A percentile compares a stretch with the other conserved stretches of the same genome.
These are phyloP conservation scores for Saccharomyces hybrid DNA, from an alignment of 1,139 yeast genomes.

Conservation along the genomic window DNA sequence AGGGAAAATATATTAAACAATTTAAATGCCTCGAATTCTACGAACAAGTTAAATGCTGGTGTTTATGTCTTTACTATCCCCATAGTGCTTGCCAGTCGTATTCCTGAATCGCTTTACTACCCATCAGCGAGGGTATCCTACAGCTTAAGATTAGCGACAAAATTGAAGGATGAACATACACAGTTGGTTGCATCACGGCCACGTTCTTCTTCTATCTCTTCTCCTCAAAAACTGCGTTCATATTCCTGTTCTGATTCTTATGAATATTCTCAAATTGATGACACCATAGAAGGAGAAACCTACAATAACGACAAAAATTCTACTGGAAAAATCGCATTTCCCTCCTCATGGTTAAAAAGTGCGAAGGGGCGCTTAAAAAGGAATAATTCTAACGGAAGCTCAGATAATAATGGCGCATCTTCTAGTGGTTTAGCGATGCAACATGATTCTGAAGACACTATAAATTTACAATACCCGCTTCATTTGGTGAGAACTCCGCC, in stretches of 20 bases:
- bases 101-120: constrained; percentile 58
- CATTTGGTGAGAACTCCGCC: constrained; percentile 67
- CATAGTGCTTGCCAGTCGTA: constrained; percentile 52
- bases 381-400: background rate
- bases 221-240: background rate
- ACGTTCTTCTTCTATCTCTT: background rate
- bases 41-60: constrained; percentile 38
- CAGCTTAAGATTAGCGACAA: constrained; percentile 11
- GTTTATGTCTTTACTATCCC: constrained; percentile 69
- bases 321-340: background rate
- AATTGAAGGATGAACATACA: background rate
- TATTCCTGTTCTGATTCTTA: background rate
- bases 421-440: background rate
- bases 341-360: background rate
- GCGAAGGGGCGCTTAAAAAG: background rate
- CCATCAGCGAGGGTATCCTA: constrained; percentile 32
- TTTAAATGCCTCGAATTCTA: background rate
- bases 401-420: background rate
- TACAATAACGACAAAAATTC: background rate
- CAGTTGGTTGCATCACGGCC: background rate
- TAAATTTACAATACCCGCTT: constrained; percentile 18
- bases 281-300: background rate
- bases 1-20: background rate
- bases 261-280: background rate
- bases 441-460: background rate